phyloP scores from a whole-genome alignment of 2,329 filamentous ascomycete genomes.

The Cladophialophora exuberans region DNA sequence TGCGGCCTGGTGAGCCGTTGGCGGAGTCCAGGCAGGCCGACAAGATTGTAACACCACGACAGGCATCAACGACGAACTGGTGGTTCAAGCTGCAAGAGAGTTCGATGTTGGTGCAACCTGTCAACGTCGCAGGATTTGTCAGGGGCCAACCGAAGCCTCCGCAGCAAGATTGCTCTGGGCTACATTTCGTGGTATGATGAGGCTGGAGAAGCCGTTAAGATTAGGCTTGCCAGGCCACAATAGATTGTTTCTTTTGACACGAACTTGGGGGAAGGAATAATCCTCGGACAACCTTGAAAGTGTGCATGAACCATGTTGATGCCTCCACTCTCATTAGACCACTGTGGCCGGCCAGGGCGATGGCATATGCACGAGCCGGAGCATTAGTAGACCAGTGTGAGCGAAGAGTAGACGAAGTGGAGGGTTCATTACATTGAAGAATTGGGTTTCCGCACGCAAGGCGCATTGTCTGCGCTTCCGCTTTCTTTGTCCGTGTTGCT shows the following conservation, averaged over 20 bases:
- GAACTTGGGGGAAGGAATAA: slow-evolving; percentile 3
- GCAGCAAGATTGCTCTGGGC: background rate
- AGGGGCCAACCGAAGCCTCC: slow-evolving; percentile 14
- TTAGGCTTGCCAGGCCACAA: background rate
- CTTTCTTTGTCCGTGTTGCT: too few relatives aligned
- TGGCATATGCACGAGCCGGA: too few relatives aligned
- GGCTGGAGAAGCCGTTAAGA: slow-evolving; percentile 7
- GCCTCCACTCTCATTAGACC: too few relatives aligned
- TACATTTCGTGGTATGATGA: slow-evolving; percentile 8
- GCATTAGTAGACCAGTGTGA: too few relatives aligned
- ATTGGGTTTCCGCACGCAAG: too few relatives aligned
- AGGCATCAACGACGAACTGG: slow-evolving; percentile 25
- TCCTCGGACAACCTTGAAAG: slow-evolving; percentile 11
- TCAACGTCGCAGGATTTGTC: slow-evolving; percentile 30
- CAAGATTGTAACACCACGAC: slow-evolving; percentile 15
- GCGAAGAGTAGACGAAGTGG: too few relatives aligned
- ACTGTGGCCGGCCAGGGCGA: too few relatives aligned
- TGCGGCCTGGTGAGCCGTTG: slow-evolving; percentile 11
- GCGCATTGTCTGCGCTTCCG: too few relatives aligned
- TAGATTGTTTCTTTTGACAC: background rate
- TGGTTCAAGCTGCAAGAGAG: slow-evolving; percentile 30
- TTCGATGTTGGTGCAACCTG: slow-evolving; percentile 23
- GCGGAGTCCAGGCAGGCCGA: slow-evolving; percentile 2
- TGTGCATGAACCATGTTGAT: too few relatives aligned
- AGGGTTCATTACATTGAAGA: too few relatives aligned